Evolutionary conservation across 1,139 yeast genomes (phyloP), one percentile per base, ranked within the genome.

Genomic region (Zygoascus hellenicus): DNA sequence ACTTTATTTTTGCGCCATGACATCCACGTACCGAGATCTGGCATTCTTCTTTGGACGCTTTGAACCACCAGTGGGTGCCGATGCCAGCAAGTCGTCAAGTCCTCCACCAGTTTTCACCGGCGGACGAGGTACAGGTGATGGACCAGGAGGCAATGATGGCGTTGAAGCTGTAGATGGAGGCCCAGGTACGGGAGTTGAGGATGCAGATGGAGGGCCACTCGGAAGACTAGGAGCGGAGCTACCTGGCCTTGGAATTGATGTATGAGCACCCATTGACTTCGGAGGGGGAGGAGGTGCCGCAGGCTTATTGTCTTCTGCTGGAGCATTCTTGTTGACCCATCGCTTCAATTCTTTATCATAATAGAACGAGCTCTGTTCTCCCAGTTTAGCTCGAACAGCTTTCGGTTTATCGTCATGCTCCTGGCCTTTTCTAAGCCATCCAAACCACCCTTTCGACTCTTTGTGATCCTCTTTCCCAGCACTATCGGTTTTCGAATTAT

Each of bases 261-360:
- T 47, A 9, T 58, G 46, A n/a, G 57, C 52, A 6, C 51, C 49
- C 14, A 48, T 22, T 13, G 44, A 35, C 19, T 39, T 39, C 11
- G 88, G 87, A 2, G 94, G 92, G 1, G 95, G 94, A 1, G 95
- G 87, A 2, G 92, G 81, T 1, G 80, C 75, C 1, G 77, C 68
- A 7, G 76, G 67, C 51, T 69, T 71, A 51, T 80, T 74, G 55
- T 83, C 87, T 43, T 88, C 96, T 53, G 80, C 81, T 40, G 85
- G 77, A 1, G 86, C 80, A 14, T 80, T 79, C 51, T 78, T 80
- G 60, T 87, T 83, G 47, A 92, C 80, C 96, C 97, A 92, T 60
- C 96, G 76, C 61, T 84, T 83, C 60, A 86, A 76, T 51, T 83
- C 80, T 58, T 87, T 94, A 66, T 90, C 96, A 62, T 80, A 94